A percentile compares a stretch with the other conserved stretches of the same genome.
Conservation (phyloP, 1,284 basidiomycete genomes). For the Tausonia pullulans region DNA sequence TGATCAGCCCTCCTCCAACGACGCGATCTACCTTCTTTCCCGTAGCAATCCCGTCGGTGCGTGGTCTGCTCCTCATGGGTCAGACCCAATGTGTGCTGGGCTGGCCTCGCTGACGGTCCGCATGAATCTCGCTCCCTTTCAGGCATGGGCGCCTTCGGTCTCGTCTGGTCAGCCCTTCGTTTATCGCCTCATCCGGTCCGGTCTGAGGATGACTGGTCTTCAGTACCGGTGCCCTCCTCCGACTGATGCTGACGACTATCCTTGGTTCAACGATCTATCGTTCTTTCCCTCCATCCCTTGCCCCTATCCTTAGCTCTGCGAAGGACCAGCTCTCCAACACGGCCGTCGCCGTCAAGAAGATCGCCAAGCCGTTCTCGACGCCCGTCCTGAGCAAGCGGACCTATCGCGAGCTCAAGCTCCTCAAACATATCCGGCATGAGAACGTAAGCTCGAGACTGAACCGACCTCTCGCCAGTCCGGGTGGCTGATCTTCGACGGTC, state of each 20-base stretch:
- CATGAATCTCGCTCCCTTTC: neutral
- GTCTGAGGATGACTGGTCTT: neutral
- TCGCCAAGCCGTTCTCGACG: constrained; percentile 96
- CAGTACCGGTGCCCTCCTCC: too few relatives aligned
- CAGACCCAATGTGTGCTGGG: too few relatives aligned
- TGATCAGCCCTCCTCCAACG: too few relatives aligned
- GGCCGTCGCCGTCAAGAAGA: constrained; percentile 97
- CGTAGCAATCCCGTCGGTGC: constrained; percentile 14
- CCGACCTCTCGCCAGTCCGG: neutral
- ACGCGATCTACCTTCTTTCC: too few relatives aligned
- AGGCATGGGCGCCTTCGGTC: constrained; percentile 67
- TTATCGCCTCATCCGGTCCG: neutral
- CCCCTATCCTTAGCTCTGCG: constrained; percentile 54
- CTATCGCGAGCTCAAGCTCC: constrained; percentile 93
- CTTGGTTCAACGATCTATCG: too few relatives aligned
- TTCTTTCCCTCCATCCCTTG: neutral
- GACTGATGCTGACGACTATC: neutral
- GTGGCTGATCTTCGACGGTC: neutral
- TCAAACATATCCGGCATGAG: constrained; percentile 98
- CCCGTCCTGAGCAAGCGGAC: constrained; percentile 95
- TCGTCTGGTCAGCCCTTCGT: constrained; percentile 63
- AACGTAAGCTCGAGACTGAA: constrained; percentile 48
- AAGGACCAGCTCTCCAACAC: constrained; percentile 93
- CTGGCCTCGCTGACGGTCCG: too few relatives aligned
- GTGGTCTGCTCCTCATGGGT: too few relatives aligned